These are phyloP conservation scores for Eimeria praecox DNA, from an alignment of 169 alveolate species.

Conservation along the genomic window DNA sequence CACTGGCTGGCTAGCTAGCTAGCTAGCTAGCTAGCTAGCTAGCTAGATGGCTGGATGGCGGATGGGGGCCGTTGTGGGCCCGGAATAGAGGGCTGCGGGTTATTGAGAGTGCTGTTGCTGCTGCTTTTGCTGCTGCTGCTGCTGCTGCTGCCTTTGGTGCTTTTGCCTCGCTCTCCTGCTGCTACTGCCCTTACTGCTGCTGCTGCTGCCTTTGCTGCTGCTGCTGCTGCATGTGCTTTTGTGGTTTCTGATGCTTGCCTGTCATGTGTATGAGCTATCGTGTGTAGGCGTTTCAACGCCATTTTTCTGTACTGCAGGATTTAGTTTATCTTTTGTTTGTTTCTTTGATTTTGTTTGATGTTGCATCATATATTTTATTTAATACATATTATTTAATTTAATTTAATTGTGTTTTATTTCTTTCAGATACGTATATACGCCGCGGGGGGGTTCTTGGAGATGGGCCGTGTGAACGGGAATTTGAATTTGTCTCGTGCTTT, in stretches of 20 bases:
- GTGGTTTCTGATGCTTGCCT: too few species aligned
- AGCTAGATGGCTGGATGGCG: neutral
- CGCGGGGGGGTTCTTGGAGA: slow-evolving; percentile 82
- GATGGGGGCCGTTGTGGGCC: neutral
- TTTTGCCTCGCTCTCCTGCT: neutral
- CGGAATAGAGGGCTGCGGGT: neutral
- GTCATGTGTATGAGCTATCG: too few species aligned
- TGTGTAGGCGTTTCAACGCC: too few species aligned
- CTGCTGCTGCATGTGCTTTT: too few species aligned
- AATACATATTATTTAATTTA: too few species aligned
- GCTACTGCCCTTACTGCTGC: neutral
- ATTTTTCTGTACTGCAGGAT: too few species aligned
- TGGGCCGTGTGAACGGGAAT: slow-evolving; percentile 87
- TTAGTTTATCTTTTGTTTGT: too few species aligned
- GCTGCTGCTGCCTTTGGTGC: neutral
- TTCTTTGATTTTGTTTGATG: too few species aligned
- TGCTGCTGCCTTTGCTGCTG: too few species aligned
- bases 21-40: neutral
- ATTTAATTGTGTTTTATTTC: neutral
- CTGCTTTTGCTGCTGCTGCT: neutral
- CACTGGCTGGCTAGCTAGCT: neutral
- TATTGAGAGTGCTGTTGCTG: neutral
- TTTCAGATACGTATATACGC: slow-evolving; percentile 74
- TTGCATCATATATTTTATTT: too few species aligned
- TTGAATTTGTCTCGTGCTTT: slow-evolving; percentile 86